Evolutionary conservation across 768 basidiomycete genomes (phyloP), one percentile per base, ranked within the genome.

Genomic region (Serendipita sp.): DNA sequence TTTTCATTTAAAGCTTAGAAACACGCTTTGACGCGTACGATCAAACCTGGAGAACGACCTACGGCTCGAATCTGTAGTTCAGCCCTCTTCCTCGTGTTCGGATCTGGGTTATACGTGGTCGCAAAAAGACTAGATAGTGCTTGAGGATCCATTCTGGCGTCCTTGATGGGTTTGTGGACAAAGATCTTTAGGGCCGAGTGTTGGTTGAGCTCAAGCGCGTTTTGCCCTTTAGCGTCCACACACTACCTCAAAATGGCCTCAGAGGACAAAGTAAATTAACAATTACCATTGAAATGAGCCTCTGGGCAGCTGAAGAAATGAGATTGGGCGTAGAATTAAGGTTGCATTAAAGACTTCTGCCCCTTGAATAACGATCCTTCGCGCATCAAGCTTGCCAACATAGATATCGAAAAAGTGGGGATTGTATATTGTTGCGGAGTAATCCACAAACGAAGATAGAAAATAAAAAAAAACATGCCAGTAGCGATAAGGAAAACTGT

Each of bases 61-160:
- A 89, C 91, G 80, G 87, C 91, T 69, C 88, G 84, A 70, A 95
- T 88, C 73, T 93, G 83, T 34, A 93, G 81, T 73, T 95, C 91
- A 50, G 85, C 87, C 43, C 87, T 77, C 71, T 89, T 89, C 68
- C 91, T 85, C 66, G 86, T 81, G 76, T 92, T 92, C 62, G 91
- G 88, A 75, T 95, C 88, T 3, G 86, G 79, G 70, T 80, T 88
- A 74, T 83, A 85, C 4, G 89, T 90, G 36, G 86, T 84, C 3
- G 87, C 79, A 70, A 92, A 91, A 60, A 92, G 83, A 68, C 82
- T 81, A 5, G 87, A 85, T 64, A 92, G 77, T 13, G 83, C 81
- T 45, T 66, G 66, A 27, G 65, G 65, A 65, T 72, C 70, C 71
- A 72, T 72, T 64, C 66, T 53, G 37, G 37, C 37, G 37, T 6